Evolutionary conservation across 495 filamentous ascomycete species (phyloP), one percentile per base, ranked within the genome.

Genomic region (Pyrenopolyporus hunteri): DNA sequence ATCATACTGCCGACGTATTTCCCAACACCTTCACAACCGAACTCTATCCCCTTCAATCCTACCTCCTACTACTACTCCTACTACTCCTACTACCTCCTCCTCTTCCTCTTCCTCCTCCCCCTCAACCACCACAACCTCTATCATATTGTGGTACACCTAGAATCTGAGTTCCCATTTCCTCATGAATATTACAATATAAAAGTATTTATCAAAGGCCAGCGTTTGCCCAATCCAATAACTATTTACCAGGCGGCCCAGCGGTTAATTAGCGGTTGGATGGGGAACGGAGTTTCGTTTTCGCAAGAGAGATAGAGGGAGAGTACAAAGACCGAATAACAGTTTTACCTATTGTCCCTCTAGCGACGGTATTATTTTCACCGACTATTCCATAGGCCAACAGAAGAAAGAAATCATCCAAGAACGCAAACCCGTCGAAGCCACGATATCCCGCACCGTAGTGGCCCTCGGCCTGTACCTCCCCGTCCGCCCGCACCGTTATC

Each of bases 121-220:
- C 25, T 26, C 43, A 57, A 57, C 33, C 14, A 20, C 17, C 31
- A 22, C 53, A 48, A 58, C 13, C 14, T 31, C 4, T 29, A 48
- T 19, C 52, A 22, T 63, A 51, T 14, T 39, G 40, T n/a, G n/a
- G n/a, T n/a, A 47, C 23, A 46, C 16, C 16, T n/a, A 25, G 33
- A 31, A 52, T 40, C 26, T 25, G 35, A n/a, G n/a, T 19, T 20
- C 11, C 25, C n/a, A 10, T 17, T 35, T 52, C 20, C 37, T 42
- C 20, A 14, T 29, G 53, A 63, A 19, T 46, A 59, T 59, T 39
- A 46, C 25, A 22, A 50, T 65, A 59, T 54, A 29, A 22, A 33
- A 65, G 25, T 47, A 59, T 60, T n/a, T 33, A 16, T 54, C 49
- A 56, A 29, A 51, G 28, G 7, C 44, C 33, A 36, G 45, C 62